Conservation (phyloP, 352 stramenopile genomes). For the Pythium angustatum region DNA sequence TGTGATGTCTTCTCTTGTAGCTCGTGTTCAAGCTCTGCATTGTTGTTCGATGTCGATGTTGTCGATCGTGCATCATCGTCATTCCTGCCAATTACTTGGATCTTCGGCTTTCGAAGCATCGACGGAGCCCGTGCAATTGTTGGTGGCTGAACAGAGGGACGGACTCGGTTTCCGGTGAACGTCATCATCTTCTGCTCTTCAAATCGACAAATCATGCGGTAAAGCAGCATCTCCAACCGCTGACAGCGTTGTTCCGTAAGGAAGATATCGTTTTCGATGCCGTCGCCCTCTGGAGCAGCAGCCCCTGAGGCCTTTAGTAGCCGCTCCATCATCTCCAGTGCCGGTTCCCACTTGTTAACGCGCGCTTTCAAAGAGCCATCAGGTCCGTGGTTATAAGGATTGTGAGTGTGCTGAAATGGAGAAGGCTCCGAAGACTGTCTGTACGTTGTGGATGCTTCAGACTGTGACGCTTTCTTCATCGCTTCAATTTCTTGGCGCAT, state of each 20-base stretch:
- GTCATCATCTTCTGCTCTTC: slow-evolving; percentile 80
- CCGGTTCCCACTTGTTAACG: slow-evolving; percentile 75
- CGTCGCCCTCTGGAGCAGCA: slow-evolving; percentile 38
- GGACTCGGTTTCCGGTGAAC: slow-evolving; percentile 45
- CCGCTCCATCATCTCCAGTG: slow-evolving; percentile 80
- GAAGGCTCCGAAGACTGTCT: slow-evolving; percentile 7
- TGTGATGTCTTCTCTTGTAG: slow-evolving; percentile 40
- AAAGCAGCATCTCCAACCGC: slow-evolving; percentile 79
- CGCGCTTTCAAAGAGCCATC: slow-evolving; percentile 32
- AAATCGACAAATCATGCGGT: slow-evolving; percentile 85
- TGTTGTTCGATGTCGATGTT: slow-evolving; percentile 33
- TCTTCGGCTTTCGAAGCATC: slow-evolving; percentile 51
- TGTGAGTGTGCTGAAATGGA: slow-evolving; percentile 21
- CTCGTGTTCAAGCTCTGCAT: slow-evolving; percentile 45
- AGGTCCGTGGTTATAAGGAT: slow-evolving; percentile 29
- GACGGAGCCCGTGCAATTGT: slow-evolving; percentile 27
- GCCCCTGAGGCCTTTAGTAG: slow-evolving; percentile 64
- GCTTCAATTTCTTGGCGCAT: slow-evolving; percentile 62
- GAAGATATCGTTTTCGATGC: slow-evolving; percentile 39
- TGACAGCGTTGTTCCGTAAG: slow-evolving; percentile 60
- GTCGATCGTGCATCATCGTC: slow-evolving; percentile 47
- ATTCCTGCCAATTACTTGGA: slow-evolving; percentile 38
- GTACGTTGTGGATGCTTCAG: neutral
- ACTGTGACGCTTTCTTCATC: slow-evolving; percentile 25
- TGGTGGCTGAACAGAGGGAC: slow-evolving; percentile 17